Evolutionary conservation across 176 grass and related monocot species (phyloP), one percentile per base, ranked within the genome.

Genomic region (Aechmea fasciata): DNA sequence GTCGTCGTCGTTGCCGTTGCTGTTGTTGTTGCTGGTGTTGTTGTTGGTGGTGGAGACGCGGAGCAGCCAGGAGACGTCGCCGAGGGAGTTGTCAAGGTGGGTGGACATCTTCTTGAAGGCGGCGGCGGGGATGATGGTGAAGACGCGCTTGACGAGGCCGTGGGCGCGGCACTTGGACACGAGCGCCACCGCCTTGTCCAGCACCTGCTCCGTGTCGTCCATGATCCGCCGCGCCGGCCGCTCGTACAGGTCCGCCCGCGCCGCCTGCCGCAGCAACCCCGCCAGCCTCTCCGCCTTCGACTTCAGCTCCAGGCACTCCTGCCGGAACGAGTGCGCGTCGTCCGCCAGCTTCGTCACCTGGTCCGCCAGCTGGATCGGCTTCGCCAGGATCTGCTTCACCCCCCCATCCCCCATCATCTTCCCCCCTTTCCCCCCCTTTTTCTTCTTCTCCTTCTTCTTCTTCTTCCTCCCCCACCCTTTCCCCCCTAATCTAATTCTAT

Each of bases 31-130:
- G n/a, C n/a, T 69, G 11, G 85, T 72, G 66, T 23, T 49, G 59
- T 63, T 50, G 66, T 69, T 19, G 50, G 92, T 69, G 11, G 88
- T 72, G 66, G 92, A 96, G 64, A 96, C 88, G 65, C 88, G 88
- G 77, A 96, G 83, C 57, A 96, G 92, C 92, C 92, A 96, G 5
- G 88, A 96, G 78, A 96, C 78, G 72, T 96, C 92, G 7, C 85
- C 92, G 15, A 87, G 73, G 48, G 92, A 96, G 83, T 91, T 96
- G 83, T 96, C 92, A 33, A 96, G 81, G 64, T 89, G 88, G 68
- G 79, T 84, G 75, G 75, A 33, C 92, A 91, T 88, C 82, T 91
- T 96, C 65, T 91, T 91, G 81, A 96, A 91, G 1, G 92, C 79
- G 0, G 82, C 83, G 0, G 85, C 92, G 9, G 88, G 88, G 67